These are phyloP conservation scores for Allium cepa DNA, from an alignment of 106 monocot genomes.

Conservation along the genomic window DNA sequence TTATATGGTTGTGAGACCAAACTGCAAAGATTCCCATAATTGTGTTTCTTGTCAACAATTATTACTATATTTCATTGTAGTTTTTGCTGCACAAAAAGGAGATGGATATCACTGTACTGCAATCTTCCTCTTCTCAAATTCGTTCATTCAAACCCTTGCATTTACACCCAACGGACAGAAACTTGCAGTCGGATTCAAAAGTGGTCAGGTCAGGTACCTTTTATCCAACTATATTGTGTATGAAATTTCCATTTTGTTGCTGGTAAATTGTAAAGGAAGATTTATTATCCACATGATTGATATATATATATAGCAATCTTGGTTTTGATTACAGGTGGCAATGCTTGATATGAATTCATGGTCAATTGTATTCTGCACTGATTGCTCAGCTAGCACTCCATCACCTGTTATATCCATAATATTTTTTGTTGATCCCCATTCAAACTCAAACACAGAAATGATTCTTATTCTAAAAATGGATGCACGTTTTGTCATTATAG, in stretches of 20 bases:
- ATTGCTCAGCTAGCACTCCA: constrained; percentile 32
- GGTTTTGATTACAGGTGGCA: constrained; percentile 43
- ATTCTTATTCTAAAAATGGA: constrained; percentile 64
- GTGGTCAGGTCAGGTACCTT: constrained; percentile 57
- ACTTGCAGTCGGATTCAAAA: constrained; percentile 69
- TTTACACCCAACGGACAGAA: constrained; percentile 43
- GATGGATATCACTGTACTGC: constrained; percentile 54
- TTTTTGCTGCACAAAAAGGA: constrained; percentile 29
- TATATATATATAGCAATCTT: neutral
- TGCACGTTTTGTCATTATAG: constrained; percentile 40
- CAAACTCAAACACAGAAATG: constrained; percentile 18
- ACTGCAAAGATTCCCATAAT: too few relatives aligned
- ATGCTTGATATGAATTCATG: constrained; percentile 56
- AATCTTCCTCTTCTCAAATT: constrained; percentile 38
- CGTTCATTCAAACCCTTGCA: constrained; percentile 40
- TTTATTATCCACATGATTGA: too few relatives aligned
- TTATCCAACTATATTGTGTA: constrained; percentile 2
- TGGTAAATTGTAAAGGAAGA: neutral
- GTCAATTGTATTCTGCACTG: constrained; percentile 43
- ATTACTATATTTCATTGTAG: constrained; percentile 16
- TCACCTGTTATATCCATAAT: constrained; percentile 59
- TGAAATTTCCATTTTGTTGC: constrained; percentile 7
- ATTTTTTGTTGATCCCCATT: constrained; percentile 18
- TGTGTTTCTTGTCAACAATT: too few relatives aligned
- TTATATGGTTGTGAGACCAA: too few relatives aligned